A percentile compares a stretch with the other conserved stretches of the same genome.
Conservation (phyloP, 345 rosid genomes). For the Pseudoturritis turrita region DNA sequence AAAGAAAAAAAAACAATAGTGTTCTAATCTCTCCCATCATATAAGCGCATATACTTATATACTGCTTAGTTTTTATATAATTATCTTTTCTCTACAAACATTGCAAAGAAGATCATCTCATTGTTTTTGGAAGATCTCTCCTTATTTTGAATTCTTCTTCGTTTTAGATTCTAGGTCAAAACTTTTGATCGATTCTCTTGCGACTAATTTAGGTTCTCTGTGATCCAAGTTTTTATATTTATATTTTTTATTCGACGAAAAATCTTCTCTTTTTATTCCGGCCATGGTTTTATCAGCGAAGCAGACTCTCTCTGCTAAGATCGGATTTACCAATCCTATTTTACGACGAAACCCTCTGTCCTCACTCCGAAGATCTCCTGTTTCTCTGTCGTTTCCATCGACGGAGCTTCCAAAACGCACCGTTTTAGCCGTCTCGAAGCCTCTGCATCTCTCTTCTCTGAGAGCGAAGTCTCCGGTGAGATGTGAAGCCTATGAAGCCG, state of each 20-base stretch:
- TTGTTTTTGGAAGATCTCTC: neutral
- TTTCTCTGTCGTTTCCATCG: constrained; percentile 35
- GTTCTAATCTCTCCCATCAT: neutral
- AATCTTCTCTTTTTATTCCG: neutral
- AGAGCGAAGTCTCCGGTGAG: constrained; percentile 33
- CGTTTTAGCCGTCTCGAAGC: constrained; percentile 48
- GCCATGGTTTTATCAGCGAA: constrained; percentile 32
- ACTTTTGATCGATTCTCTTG: neutral
- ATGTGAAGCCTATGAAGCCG: constrained; percentile 88
- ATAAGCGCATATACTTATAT: constrained; percentile 14
- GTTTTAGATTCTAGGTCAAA: constrained; percentile 20
- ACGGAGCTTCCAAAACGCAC: constrained; percentile 18
- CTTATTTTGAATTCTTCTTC: constrained; percentile 14
- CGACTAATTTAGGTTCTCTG: neutral
- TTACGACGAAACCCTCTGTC: constrained; percentile 30
- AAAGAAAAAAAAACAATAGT: neutral
- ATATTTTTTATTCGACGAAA: constrained; percentile 12
- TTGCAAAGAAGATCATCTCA: neutral
- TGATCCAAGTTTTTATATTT: neutral
- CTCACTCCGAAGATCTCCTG: constrained; percentile 32
- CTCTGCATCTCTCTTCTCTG: constrained; percentile 50
- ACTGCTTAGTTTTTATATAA: neutral
- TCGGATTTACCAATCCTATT: constrained; percentile 41
- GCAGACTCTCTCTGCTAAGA: constrained; percentile 24
- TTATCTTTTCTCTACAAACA: neutral